These are phyloP conservation scores for Penicillium fuscoglaucum DNA, from an alignment of 2,329 filamentous ascomycete species.

Conservation along the genomic window DNA sequence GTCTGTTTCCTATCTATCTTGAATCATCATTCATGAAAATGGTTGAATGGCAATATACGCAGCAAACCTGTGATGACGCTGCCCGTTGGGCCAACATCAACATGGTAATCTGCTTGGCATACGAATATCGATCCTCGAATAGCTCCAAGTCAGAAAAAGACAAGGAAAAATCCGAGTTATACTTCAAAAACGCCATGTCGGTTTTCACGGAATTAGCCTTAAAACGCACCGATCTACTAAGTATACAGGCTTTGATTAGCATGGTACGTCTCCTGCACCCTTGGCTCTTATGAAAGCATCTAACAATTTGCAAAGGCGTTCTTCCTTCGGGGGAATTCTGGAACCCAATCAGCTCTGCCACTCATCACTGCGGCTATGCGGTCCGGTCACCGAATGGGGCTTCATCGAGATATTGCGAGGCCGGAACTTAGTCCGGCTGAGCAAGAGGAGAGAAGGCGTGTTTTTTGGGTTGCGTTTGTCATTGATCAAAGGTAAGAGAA, in stretches of 20 bases:
- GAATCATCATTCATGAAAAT: conserved; percentile 96
- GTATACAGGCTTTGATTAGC: conserved; percentile 85
- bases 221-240: conserved; percentile 88
- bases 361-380: conserved; percentile 85
- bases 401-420: conserved; percentile 83
- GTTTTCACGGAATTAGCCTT: conserved; percentile 87
- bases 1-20: conserved; percentile 93
- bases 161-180: conserved; percentile 86
- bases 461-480: conserved; percentile 73
- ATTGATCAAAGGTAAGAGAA: conserved; percentile 63
- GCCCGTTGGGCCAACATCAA: conserved; percentile 98
- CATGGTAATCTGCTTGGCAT: conserved; percentile 81
- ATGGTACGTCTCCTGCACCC: conserved; percentile 56
- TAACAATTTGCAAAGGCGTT: conserved; percentile 53
- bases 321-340: conserved; percentile 91
- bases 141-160: conserved; percentile 84
- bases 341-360: conserved; percentile 85
- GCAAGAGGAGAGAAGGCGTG: conserved; percentile 78
- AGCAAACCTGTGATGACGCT: conserved; percentile 85
- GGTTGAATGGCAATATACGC: conserved; percentile 87
- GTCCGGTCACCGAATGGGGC: conserved; percentile 83
- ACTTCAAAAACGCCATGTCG: conserved; percentile 92
- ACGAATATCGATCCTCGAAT: conserved; percentile 86
- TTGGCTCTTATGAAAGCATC: neutral
- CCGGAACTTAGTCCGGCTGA: conserved; percentile 88